These are phyloP conservation scores for Venturia pyrina DNA, from an alignment of 2,329 filamentous ascomycete species.

Conservation along the genomic window DNA sequence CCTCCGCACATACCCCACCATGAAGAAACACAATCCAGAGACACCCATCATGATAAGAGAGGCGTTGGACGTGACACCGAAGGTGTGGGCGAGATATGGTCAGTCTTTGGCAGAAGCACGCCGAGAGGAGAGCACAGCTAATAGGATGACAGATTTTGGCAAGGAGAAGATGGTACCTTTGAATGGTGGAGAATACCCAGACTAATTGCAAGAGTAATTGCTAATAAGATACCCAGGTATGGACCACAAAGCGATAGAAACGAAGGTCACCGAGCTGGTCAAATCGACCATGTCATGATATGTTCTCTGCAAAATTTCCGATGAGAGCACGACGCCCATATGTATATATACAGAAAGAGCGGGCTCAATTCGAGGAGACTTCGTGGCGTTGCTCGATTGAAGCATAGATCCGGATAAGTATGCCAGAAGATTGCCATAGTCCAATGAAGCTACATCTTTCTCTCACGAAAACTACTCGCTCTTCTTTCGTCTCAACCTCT, in stretches of 20 bases:
- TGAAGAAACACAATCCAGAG: constrained; percentile 98
- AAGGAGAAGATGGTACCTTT: constrained; percentile 57
- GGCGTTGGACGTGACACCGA: constrained; percentile 72
- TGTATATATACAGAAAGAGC: not conserved
- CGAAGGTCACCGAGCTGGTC: constrained; percentile 54
- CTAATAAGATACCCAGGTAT: constrained; percentile 38
- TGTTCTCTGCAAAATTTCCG: not conserved
- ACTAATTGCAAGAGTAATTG: not conserved
- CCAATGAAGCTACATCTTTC: not conserved
- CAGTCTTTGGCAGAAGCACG: constrained; percentile 23
- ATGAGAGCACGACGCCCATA: not conserved
- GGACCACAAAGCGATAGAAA: constrained; percentile 61
- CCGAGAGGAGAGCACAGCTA: not conserved
- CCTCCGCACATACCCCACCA: constrained; percentile 83
- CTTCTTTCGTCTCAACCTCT: not conserved
- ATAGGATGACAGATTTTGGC: constrained; percentile 45
- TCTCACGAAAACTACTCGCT: not conserved
- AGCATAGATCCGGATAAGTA: not conserved
- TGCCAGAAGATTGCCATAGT: not conserved
- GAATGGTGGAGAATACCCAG: constrained; percentile 37
- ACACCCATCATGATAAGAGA: constrained; percentile 92
- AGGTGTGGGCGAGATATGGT: constrained; percentile 91
- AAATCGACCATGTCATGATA: constrained; percentile 25
- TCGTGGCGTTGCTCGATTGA: not conserved
- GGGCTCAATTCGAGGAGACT: not conserved